These are phyloP conservation scores for Nematodospora anomalae DNA, from an alignment of 1,139 yeast species.

Conservation along the genomic window DNA sequence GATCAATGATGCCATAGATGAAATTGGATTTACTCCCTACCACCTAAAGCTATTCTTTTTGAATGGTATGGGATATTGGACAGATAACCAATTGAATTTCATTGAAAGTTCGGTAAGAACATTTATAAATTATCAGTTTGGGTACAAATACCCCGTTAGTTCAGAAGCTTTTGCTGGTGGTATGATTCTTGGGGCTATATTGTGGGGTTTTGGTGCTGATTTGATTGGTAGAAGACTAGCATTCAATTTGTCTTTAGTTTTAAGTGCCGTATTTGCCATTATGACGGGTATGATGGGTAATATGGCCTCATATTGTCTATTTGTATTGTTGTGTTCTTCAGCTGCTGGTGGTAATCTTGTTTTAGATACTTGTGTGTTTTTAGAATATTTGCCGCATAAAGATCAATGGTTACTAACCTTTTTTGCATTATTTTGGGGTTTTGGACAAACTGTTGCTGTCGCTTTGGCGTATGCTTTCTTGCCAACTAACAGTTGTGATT, in stretches of 20 bases:
- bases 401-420: slow-evolving; percentile 55
- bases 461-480: slow-evolving; percentile 59
- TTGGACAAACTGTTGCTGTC: slow-evolving; percentile 58
- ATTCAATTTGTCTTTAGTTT: slow-evolving; percentile 52
- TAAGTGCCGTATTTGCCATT: slow-evolving; percentile 52
- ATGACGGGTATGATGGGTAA: slow-evolving; percentile 52
- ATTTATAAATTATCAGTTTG: slow-evolving; percentile 44
- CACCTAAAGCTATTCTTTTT: slow-evolving; percentile 40
- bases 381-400: slow-evolving; percentile 56
- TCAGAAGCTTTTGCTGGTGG: slow-evolving; percentile 39
- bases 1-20: slow-evolving; percentile 35
- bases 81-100: slow-evolving; percentile 56
- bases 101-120: slow-evolving; percentile 39
- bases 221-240: slow-evolving; percentile 57
- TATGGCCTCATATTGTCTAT: slow-evolving; percentile 50
- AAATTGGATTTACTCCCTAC: slow-evolving; percentile 38
- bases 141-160: slow-evolving; percentile 32
- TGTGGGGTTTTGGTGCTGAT: slow-evolving; percentile 63
- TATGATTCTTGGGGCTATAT: slow-evolving; percentile 53
- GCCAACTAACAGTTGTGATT: slow-evolving; percentile 47
- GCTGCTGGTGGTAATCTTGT: slow-evolving; percentile 64
- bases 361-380: slow-evolving; percentile 58
- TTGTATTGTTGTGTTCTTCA: slow-evolving; percentile 46
- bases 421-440: slow-evolving; percentile 63
- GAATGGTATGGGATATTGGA: slow-evolving; percentile 65